phyloP scores from a whole-genome alignment of 345 rosid genomes.

The Jatropha curcas region DNA sequence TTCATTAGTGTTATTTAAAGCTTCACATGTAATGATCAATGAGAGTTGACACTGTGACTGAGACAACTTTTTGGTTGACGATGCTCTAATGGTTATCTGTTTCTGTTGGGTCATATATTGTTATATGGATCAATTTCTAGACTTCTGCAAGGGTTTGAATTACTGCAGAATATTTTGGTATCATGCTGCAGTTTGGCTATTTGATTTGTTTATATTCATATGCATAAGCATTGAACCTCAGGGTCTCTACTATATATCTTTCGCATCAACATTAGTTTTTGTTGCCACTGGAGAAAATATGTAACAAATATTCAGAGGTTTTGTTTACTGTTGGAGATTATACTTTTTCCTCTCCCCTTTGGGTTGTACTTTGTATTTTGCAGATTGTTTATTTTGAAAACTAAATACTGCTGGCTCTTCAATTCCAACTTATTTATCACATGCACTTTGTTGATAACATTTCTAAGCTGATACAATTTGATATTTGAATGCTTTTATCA shows the following conservation, averaged over 20 bases:
- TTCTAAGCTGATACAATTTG: background rate
- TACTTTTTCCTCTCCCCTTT: background rate
- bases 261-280: background rate
- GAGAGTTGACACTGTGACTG: background rate
- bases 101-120: background rate
- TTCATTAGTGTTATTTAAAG: background rate
- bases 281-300: background rate
- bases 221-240: background rate
- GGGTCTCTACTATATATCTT: background rate
- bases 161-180: background rate
- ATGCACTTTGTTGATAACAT: background rate
- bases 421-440: background rate
- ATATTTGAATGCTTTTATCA: conserved; percentile 23
- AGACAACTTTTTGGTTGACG: background rate
- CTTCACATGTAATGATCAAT: background rate
- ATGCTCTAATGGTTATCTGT: background rate
- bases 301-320: background rate
- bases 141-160: background rate
- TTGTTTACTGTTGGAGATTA: background rate
- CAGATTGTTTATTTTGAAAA: background rate
- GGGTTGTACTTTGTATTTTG: background rate
- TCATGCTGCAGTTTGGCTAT: background rate
- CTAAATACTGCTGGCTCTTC: background rate
- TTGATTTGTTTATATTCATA: background rate
- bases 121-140: background rate